phyloP scores from a whole-genome alignment of 805 yeast species.

The Yamadazyma endophytica region DNA sequence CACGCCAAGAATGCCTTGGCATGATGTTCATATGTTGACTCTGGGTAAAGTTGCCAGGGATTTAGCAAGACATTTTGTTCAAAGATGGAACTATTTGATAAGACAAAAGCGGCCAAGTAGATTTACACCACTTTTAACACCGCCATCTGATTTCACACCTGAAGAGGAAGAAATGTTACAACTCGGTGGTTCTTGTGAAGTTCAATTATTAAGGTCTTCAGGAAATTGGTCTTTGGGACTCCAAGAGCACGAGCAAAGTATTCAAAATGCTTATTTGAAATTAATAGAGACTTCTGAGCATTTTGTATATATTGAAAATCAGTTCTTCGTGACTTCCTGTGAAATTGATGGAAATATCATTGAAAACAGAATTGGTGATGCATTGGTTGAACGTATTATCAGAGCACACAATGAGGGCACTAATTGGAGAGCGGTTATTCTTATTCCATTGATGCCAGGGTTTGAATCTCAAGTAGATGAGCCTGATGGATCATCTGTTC shows the following conservation, averaged over 20 bases:
- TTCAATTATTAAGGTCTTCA: slow-evolving; percentile 84
- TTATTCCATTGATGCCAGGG: slow-evolving; percentile 97
- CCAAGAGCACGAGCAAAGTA: slow-evolving; percentile 78
- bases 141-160: slow-evolving; percentile 82
- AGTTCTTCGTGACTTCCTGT: slow-evolving; percentile 90
- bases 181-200: slow-evolving; percentile 82
- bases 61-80: slow-evolving; percentile 88
- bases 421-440: slow-evolving; percentile 84
- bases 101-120: slow-evolving; percentile 94
- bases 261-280: slow-evolving; percentile 88
- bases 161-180: slow-evolving; percentile 60
- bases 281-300: slow-evolving; percentile 90
- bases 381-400: slow-evolving; percentile 92
- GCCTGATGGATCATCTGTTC: slow-evolving; percentile 90
- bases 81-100: slow-evolving; percentile 92
- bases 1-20: slow-evolving; percentile 99
- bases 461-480: slow-evolving; percentile 90
- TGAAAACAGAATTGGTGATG: slow-evolving; percentile 90
- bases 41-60: slow-evolving; percentile 95
- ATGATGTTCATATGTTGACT: slow-evolving; percentile 94
- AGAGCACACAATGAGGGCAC: slow-evolving; percentile 76
- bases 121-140: slow-evolving; percentile 84
- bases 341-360: slow-evolving; percentile 78
- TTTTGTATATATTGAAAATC: slow-evolving; percentile 91
- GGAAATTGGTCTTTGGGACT: slow-evolving; percentile 93